phyloP scores from a whole-genome alignment of 2,329 filamentous ascomycete genomes.

The Aplosporella prunicola region DNA sequence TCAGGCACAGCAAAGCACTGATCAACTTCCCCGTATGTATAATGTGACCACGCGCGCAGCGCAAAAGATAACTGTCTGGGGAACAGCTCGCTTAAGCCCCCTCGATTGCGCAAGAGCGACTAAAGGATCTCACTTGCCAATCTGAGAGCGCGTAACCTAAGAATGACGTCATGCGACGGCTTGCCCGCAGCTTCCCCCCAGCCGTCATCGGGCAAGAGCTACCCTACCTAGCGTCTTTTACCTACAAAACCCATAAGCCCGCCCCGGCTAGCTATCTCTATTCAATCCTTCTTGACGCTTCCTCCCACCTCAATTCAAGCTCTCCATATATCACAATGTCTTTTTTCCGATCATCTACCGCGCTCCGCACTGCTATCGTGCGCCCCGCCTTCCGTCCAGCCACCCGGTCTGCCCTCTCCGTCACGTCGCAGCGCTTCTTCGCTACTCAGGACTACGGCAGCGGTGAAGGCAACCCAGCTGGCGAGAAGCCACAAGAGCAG shows the following conservation, averaged over 20 bases:
- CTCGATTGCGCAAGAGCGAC: too few species aligned
- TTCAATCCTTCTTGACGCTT: background rate
- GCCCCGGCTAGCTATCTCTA: slow-evolving; percentile 2
- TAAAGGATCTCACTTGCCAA: too few species aligned
- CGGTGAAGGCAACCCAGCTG: slow-evolving; percentile 32
- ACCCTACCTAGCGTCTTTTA: background rate
- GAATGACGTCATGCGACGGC: too few species aligned
- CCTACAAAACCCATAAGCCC: too few species aligned
- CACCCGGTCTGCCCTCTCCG: slow-evolving; percentile 21
- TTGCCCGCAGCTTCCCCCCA: too few species aligned
- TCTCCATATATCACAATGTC: slow-evolving; percentile 18
- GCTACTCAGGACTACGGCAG: slow-evolving; percentile 35
- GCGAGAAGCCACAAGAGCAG: slow-evolving; percentile 35
- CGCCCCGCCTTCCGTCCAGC: slow-evolving; percentile 15
- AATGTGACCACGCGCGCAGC: too few species aligned
- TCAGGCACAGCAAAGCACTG: too few species aligned
- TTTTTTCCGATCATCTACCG: slow-evolving; percentile 21
- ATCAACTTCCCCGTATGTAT: too few species aligned
- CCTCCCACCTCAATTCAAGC: background rate
- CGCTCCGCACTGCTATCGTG: slow-evolving; percentile 17
- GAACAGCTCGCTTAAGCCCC: too few species aligned
- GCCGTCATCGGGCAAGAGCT: background rate
- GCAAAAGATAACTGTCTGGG: too few species aligned
- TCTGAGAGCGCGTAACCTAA: too few species aligned
- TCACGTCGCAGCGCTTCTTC: slow-evolving; percentile 20